Percentiles rank a stretch among this genome's conserved stretches.
Evolutionary conservation across 352 stramenopile species (phyloP).

Genomic region (Globisporangium barbulae): DNA sequence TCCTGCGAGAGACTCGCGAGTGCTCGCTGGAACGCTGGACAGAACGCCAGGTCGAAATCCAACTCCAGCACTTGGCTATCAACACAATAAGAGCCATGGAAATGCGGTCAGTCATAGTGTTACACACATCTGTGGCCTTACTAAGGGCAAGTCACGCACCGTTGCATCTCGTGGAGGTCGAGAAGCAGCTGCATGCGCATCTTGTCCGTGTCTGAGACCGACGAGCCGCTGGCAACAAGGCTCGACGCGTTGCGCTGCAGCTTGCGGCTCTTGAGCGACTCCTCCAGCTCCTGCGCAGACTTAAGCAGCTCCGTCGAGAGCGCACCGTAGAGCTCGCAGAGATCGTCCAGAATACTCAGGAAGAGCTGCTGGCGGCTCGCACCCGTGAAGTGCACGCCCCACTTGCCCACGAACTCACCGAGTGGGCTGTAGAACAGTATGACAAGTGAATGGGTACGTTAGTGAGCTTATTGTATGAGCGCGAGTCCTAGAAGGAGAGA

Average conservation of each 20-base stretch:
- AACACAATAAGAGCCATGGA: constrained; percentile 1
- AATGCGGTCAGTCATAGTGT: constrained; percentile 1
- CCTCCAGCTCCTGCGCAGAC: constrained; percentile 76
- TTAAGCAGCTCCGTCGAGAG: constrained; percentile 73
- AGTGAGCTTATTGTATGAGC: not conserved
- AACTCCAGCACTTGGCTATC: constrained; percentile 49
- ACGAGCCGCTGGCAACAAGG: constrained; percentile 16
- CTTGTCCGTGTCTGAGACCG: constrained; percentile 80
- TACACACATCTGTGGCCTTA: not conserved
- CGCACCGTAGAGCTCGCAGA: constrained; percentile 58
- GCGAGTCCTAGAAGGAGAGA: not conserved
- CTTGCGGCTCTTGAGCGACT: constrained; percentile 87
- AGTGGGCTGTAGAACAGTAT: constrained; percentile 40
- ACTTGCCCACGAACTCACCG: constrained; percentile 67
- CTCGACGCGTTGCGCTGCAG: constrained; percentile 52
- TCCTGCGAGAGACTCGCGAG: constrained; percentile 17
- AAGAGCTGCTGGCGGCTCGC: constrained; percentile 44
- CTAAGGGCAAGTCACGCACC: constrained; percentile 30
- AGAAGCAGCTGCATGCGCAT: constrained; percentile 80
- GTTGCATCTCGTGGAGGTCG: constrained; percentile 68
- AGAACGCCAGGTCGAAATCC: constrained; percentile 41
- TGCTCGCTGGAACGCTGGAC: constrained; percentile 24
- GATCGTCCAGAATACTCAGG: constrained; percentile 46
- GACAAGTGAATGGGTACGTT: not conserved
- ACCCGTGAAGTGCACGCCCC: constrained; percentile 52